phyloP scores from a whole-genome alignment of 768 basidiomycete genomes.

The Cystofilobasidium ferigula region DNA sequence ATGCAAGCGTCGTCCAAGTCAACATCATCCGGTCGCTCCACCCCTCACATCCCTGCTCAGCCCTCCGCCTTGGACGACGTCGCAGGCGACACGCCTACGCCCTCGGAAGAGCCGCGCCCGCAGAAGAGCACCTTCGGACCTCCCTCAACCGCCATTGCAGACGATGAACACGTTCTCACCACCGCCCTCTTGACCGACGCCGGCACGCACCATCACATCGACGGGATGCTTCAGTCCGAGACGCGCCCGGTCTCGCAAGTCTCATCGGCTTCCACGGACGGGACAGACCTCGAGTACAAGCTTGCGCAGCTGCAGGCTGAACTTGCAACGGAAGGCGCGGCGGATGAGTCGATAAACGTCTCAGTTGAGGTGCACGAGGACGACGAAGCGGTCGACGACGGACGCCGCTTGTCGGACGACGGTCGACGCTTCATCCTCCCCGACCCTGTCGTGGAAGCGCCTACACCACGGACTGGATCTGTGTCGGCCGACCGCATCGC shows the following conservation, averaged over 20 bases:
- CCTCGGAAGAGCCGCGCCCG: neutral
- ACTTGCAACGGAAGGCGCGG: neutral
- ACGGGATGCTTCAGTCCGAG: neutral
- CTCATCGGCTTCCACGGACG: neutral
- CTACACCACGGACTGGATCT: neutral
- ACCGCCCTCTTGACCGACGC: too few species aligned
- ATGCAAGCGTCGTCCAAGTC: neutral
- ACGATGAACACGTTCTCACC: too few species aligned
- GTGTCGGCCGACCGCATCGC: neutral
- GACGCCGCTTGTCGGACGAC: too few species aligned
- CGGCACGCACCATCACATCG: too few species aligned
- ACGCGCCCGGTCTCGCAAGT: neutral
- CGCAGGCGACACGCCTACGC: neutral
- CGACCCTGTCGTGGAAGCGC: neutral
- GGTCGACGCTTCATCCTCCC: too few species aligned
- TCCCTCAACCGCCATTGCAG: too few species aligned
- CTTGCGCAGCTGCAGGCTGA: neutral
- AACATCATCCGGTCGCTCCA: neutral
- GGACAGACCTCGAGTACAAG: neutral
- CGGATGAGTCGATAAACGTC: neutral
- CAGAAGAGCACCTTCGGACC: neutral
- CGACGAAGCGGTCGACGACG: too few species aligned
- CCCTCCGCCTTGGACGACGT: too few species aligned
- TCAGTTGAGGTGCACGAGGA: too few species aligned
- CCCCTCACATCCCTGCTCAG: too few species aligned